Evolutionary conservation across 768 basidiomycete species (phyloP).

Genomic region (Lactarius deliciosus): DNA sequence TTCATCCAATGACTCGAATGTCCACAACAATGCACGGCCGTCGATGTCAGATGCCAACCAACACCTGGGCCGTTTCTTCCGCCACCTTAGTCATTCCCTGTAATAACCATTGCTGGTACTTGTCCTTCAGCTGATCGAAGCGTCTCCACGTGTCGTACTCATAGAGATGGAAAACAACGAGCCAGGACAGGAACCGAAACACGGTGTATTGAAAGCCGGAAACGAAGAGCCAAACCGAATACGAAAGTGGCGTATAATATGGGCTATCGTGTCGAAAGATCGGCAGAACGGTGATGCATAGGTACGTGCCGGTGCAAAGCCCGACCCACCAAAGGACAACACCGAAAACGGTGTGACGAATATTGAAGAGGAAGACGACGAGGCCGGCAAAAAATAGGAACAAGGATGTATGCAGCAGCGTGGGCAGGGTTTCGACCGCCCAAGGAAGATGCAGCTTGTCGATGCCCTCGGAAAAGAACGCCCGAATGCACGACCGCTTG

Average conservation of each 20-base stretch:
- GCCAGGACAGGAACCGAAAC: constrained; percentile 7
- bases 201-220: background rate
- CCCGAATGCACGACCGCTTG: constrained; percentile 10
- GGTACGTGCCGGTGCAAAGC: background rate
- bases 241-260: constrained; percentile 14
- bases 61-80: constrained; percentile 5
- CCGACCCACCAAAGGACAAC: constrained; percentile 4
- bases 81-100: constrained; percentile 8
- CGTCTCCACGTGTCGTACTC: constrained; percentile 8
- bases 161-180: background rate
- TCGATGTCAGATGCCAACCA: constrained; percentile 9
- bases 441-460: constrained; percentile 1
- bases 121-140: background rate
- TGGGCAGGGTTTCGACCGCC: constrained; percentile 3
- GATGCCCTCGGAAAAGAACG: constrained; percentile 14
- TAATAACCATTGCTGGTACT: background rate
- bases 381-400: constrained; percentile 16
- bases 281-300: constrained; percentile 9
- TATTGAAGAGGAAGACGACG: constrained; percentile 9
- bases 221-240: constrained; percentile 8
- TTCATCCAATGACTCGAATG: constrained; percentile 18
- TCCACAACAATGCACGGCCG: constrained; percentile 15
- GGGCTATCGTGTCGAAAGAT: constrained; percentile 4
- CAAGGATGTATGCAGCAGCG: constrained; percentile 10
- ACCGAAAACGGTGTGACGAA: constrained; percentile 14